Percentiles rank a stretch among this genome's conserved stretches.
phyloP scores from a whole-genome alignment of 2,329 filamentous ascomycete species.

The Aspergillus sergii region DNA sequence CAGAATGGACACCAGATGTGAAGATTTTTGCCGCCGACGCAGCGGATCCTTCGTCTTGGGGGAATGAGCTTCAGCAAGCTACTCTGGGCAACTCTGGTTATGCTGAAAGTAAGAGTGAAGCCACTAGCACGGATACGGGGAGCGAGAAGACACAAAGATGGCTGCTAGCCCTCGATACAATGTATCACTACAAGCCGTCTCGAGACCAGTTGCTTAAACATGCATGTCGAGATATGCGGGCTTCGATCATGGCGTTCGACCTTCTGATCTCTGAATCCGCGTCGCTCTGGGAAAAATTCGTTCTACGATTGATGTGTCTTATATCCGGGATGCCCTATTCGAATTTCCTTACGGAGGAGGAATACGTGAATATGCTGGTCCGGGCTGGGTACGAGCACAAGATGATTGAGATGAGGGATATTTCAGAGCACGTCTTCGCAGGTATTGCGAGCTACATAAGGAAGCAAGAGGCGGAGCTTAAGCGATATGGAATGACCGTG shows the following conservation, averaged over 20 bases:
- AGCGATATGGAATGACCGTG: slow-evolving; percentile 39
- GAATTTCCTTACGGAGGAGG: slow-evolving; percentile 51
- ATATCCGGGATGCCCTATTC: slow-evolving; percentile 52
- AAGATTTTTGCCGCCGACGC: slow-evolving; percentile 55
- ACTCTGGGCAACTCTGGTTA: slow-evolving; percentile 3
- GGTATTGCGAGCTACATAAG: slow-evolving; percentile 52
- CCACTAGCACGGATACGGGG: neutral
- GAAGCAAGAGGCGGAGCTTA: slow-evolving; percentile 37
- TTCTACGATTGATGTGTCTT: slow-evolving; percentile 48
- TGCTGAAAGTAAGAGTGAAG: neutral
- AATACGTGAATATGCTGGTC: slow-evolving; percentile 51
- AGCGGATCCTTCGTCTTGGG: slow-evolving; percentile 51
- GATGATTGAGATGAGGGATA: slow-evolving; percentile 50
- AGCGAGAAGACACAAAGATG: slow-evolving; percentile 39
- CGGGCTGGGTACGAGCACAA: slow-evolving; percentile 51
- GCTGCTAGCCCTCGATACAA: slow-evolving; percentile 59
- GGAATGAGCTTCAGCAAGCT: slow-evolving; percentile 24
- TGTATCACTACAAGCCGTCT: slow-evolving; percentile 61
- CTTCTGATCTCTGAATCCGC: slow-evolving; percentile 43
- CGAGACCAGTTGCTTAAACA: slow-evolving; percentile 50
- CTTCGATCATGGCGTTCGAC: slow-evolving; percentile 60
- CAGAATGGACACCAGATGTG: slow-evolving; percentile 4
- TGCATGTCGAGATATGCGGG: slow-evolving; percentile 45
- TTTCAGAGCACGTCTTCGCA: slow-evolving; percentile 57
- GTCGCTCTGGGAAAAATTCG: slow-evolving; percentile 30